Base-by-base conservation (phyloP, 2,329 filamentous ascomycete genomes). In the Venturia asperata region DNA sequence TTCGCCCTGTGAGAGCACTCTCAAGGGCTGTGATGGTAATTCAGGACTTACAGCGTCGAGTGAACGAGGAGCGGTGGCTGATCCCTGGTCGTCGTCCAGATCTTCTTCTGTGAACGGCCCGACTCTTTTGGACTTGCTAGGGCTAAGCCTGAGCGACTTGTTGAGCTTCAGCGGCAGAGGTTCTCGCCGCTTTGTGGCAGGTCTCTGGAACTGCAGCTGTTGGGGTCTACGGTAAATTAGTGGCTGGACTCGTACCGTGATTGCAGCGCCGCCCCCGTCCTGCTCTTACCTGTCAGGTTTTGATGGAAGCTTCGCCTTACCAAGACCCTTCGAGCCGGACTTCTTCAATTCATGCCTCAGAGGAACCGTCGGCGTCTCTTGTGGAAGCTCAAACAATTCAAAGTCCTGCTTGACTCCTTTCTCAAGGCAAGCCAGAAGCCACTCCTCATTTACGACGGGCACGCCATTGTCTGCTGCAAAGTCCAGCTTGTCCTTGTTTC, bases 361-460 rank as follows among this genome's bases (percentile, higher is more conserved):
- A 30, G 47, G 47, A n/a, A 61, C 2, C 19, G 63, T 55, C 24
- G 49, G 56, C n/a, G 52, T 52, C 69, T 69, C 56, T 37, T 11
- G 61, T 56, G 60, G 17, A 68, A 64, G 73, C 24, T 75, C 68
- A 70, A 82, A 84, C 39, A 77, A 74, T 27, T 78, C 74, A 62
- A 81, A 82, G 13, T 80, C 71, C 65, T 82, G 77, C 70, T 77
- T 79, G 64, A 78, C 74, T 39, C 83, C 71, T 58, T 72, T 74
- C 64, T 81, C 80, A 62, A 97, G 86, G 69, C 89, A 94, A 63
- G 87, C 83, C 87, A 90, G 94, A 2, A 99, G 80, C 94, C 94
- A 99, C 27, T 88, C 84, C 21, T 85, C 84, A 9, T 83, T 83
- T 13, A 97, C 89, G n/a, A 93, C 85, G 1, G 92, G 90, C 13